phyloP scores from a whole-genome alignment of 2,329 filamentous ascomycete species.

The Gaeumannomyces sp. region DNA sequence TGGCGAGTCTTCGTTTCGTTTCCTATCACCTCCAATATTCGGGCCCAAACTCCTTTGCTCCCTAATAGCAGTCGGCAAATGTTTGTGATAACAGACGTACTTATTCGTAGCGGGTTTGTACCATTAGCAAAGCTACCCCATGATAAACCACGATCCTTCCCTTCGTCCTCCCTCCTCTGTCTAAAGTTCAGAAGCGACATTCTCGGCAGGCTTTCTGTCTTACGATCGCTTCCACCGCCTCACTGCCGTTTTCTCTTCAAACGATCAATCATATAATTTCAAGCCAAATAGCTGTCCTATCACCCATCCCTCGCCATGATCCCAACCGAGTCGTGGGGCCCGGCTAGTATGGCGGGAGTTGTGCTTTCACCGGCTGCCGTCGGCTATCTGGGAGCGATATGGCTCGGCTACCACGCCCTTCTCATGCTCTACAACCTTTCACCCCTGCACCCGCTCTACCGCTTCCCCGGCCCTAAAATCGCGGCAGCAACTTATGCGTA shows the following conservation, averaged over 20 bases:
- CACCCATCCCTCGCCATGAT: background rate
- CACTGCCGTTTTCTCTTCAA: too few species aligned
- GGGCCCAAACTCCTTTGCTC: too few species aligned
- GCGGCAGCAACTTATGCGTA: conserved; percentile 30
- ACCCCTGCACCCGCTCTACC: conserved; percentile 30
- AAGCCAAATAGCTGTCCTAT: too few species aligned
- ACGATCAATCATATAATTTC: background rate
- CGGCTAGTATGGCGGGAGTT: background rate
- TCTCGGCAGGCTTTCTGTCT: background rate
- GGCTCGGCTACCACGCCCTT: conserved; percentile 24
- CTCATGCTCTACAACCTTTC: conserved; percentile 31
- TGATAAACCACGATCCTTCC: background rate
- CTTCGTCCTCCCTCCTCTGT: background rate
- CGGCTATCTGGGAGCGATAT: conserved; percentile 19
- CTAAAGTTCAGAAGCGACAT: background rate
- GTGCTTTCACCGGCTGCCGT: conserved; percentile 9
- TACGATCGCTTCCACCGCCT: background rate
- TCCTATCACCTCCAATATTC: too few species aligned
- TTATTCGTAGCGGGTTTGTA: too few species aligned
- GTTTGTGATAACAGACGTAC: too few species aligned
- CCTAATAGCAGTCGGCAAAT: too few species aligned
- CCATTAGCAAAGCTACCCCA: too few species aligned
- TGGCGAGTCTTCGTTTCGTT: too few species aligned
- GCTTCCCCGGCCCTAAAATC: conserved; percentile 31
- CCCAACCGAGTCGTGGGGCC: background rate